Conservation (phyloP, 2,329 filamentous ascomycete genomes). For the Colletotrichum paranaense region DNA sequence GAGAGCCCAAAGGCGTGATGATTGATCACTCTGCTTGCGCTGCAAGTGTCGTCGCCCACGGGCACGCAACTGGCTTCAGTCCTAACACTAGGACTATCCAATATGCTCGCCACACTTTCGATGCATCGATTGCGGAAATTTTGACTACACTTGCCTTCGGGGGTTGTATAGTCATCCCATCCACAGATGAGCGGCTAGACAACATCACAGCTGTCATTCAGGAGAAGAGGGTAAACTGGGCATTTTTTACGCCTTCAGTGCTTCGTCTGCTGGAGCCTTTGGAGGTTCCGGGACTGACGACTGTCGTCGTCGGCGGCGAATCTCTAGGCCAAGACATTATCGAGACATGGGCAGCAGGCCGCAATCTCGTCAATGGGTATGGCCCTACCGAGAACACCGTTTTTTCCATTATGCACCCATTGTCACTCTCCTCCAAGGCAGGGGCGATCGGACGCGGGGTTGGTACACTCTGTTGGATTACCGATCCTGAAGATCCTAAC, state of each 20-base stretch:
- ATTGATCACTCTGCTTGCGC: slow-evolving; percentile 30
- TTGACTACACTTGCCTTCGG: slow-evolving; percentile 64
- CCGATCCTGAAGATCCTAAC: slow-evolving; percentile 8
- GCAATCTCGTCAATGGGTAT: slow-evolving; percentile 36
- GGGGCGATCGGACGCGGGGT: slow-evolving; percentile 19
- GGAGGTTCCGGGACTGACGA: slow-evolving; percentile 49
- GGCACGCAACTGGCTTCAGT: slow-evolving; percentile 13
- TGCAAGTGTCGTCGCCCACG: slow-evolving; percentile 15
- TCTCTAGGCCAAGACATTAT: slow-evolving; percentile 35
- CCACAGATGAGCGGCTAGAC: slow-evolving; percentile 59
- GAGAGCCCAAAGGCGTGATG: slow-evolving; percentile 38
- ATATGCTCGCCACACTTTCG: slow-evolving; percentile 26
- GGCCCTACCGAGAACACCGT: slow-evolving; percentile 39
- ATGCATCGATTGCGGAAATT: slow-evolving; percentile 52
- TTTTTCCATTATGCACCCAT: slow-evolving; percentile 34
- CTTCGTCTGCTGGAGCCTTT: slow-evolving; percentile 55
- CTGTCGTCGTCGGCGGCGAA: slow-evolving; percentile 45
- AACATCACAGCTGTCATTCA: slow-evolving; percentile 62
- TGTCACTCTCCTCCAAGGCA: neutral
- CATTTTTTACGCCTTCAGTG: slow-evolving; percentile 68
- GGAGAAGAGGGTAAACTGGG: slow-evolving; percentile 61
- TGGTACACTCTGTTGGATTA: slow-evolving; percentile 23
- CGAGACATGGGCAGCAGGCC: slow-evolving; percentile 36
- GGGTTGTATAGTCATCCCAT: slow-evolving; percentile 70
- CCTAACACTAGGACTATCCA: slow-evolving; percentile 7